These are phyloP conservation scores for Cercospora janseana DNA, from an alignment of 2,329 filamentous ascomycete genomes.

Conservation along the genomic window DNA sequence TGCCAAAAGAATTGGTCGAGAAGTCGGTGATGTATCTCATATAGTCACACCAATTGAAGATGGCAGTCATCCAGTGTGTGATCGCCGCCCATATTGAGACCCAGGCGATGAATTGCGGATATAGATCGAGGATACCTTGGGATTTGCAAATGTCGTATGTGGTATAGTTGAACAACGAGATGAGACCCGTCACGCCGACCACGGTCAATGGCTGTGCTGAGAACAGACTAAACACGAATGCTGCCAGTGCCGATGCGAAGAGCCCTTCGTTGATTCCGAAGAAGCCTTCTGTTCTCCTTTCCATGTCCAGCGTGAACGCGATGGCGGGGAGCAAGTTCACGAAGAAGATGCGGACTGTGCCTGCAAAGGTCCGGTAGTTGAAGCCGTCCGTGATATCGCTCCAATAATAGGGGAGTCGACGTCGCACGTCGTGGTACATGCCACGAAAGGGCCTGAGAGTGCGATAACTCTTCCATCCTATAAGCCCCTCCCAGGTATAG, in stretches of 20 bases:
- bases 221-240: conserved; percentile 54
- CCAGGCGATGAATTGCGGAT: conserved; percentile 57
- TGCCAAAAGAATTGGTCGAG: conserved; percentile 53
- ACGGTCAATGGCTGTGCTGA: conserved; percentile 56
- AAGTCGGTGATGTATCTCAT: conserved; percentile 61
- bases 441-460: conserved; percentile 49
- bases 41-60: conserved; percentile 56
- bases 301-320: conserved; percentile 60
- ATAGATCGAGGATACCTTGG: conserved; percentile 50
- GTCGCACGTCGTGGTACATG: conserved; percentile 55
- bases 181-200: conserved; percentile 57
- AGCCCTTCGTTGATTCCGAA: conserved; percentile 58
- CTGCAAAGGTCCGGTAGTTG: conserved; percentile 56
- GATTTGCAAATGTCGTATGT: conserved; percentile 56
- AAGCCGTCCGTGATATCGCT: conserved; percentile 56
- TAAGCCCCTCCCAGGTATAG: conserved; percentile 38
- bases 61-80: conserved; percentile 56
- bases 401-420: conserved; percentile 56
- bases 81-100: conserved; percentile 58
- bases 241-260: conserved; percentile 55
- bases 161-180: conserved; percentile 58
- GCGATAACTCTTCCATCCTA: conserved; percentile 39
- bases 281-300: conserved; percentile 52
- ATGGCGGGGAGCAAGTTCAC: conserved; percentile 59
- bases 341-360: conserved; percentile 59